phyloP scores from a whole-genome alignment of 192 early-diverging fungal species.

The Chytriomyces sp. region DNA sequence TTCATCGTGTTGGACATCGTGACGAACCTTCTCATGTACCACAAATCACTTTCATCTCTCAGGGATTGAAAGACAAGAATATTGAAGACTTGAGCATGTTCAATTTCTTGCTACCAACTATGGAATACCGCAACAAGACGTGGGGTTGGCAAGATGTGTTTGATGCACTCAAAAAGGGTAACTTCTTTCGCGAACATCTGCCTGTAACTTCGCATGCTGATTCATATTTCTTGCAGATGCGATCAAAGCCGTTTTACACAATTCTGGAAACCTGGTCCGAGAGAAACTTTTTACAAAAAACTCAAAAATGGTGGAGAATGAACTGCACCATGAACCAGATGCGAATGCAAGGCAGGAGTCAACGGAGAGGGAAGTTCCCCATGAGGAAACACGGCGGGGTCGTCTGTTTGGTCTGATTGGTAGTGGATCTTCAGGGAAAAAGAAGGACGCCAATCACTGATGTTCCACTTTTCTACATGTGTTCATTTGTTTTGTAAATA shows the following conservation, averaged over 20 bases:
- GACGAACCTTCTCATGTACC: constrained; percentile 79
- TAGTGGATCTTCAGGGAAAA: no score
- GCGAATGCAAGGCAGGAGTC: no score
- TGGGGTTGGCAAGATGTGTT: constrained; percentile 81
- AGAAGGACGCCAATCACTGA: no score
- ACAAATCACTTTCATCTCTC: constrained; percentile 16
- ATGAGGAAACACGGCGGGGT: no score
- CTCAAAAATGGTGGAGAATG: constrained; percentile 13
- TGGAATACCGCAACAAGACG: constrained; percentile 82
- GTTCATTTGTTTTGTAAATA: no score
- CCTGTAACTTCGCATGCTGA: constrained; percentile 5
- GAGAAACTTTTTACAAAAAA: constrained; percentile 52
- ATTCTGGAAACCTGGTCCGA: constrained; percentile 56
- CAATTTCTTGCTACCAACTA: constrained; percentile 71
- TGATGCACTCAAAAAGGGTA: constrained; percentile 73
- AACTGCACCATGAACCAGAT: background rate
- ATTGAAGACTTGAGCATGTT: constrained; percentile 76
- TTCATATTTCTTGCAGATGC: constrained; percentile 41
- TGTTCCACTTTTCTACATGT: no score
- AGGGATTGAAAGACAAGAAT: constrained; percentile 81
- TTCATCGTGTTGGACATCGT: constrained; percentile 74
- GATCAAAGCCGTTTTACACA: constrained; percentile 53
- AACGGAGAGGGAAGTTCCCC: no score
- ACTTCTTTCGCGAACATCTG: background rate
- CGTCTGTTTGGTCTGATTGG: no score